Conservation (phyloP, 164 flowering plant genomes). For the Kingdonia uniflora region DNA sequence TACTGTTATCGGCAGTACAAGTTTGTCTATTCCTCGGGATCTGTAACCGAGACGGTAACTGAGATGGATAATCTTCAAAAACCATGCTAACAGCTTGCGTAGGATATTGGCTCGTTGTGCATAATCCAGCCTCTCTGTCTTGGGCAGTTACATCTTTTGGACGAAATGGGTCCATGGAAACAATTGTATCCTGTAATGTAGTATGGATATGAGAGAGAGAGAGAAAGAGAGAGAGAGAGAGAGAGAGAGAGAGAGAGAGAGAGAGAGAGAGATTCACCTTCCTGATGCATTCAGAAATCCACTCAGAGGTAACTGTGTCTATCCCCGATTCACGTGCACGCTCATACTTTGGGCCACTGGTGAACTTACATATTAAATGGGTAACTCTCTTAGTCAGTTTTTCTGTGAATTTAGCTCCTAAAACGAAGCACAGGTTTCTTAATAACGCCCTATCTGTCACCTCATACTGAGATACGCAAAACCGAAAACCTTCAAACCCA, state of each 20-base stretch:
- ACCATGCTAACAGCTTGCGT: constrained; percentile 48
- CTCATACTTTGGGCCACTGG: constrained; percentile 73
- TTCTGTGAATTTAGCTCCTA: constrained; percentile 75
- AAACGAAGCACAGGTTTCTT: constrained; percentile 72
- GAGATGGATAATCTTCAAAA: constrained; percentile 42
- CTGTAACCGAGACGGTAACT: constrained; percentile 33
- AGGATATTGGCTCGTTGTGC: constrained; percentile 67
- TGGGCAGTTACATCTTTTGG: constrained; percentile 61
- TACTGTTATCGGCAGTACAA: constrained; percentile 11
- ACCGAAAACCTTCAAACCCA: constrained; percentile 57
- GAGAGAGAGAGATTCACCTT: constrained; percentile 39
- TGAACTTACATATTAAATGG: constrained; percentile 78
- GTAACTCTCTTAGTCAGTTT: constrained; percentile 67
- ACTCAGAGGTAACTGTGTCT: constrained; percentile 59
- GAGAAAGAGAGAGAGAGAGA: neutral
- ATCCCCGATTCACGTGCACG: constrained; percentile 87
- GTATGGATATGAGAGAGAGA: neutral
- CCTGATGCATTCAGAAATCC: constrained; percentile 76
- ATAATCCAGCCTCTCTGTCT: constrained; percentile 64
- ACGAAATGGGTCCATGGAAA: constrained; percentile 35
- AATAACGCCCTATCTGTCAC: constrained; percentile 66
- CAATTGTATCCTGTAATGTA: constrained; percentile 49
- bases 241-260: neutral
- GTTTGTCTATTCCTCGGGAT: constrained; percentile 13
- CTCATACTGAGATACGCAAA: constrained; percentile 87